Conservation (phyloP, 345 rosid species). For the Pistacia integerrima region DNA sequence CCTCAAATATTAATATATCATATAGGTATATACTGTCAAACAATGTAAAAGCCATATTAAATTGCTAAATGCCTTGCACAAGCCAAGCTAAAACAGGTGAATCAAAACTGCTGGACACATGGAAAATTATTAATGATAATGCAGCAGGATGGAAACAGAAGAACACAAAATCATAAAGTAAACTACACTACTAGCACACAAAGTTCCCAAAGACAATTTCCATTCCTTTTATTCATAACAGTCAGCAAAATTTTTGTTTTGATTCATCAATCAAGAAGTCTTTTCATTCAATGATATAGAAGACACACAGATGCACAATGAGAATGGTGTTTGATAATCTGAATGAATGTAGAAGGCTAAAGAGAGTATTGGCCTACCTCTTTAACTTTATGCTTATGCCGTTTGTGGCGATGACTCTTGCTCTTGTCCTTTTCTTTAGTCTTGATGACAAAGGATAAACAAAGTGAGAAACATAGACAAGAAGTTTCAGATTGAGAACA, state of each 20-base stretch:
- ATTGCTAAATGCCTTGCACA: neutral
- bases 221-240: neutral
- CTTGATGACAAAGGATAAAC: slow-evolving; percentile 33
- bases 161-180: neutral
- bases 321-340: neutral
- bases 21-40: slow-evolving; percentile 12
- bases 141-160: neutral
- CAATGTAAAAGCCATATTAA: neutral
- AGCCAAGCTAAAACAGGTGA: neutral
- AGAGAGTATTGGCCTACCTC: slow-evolving; percentile 58
- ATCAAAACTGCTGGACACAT: neutral
- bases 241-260: neutral
- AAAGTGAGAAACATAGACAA: slow-evolving; percentile 9
- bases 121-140: neutral
- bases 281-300: neutral
- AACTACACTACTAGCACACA: neutral
- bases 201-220: neutral
- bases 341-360: neutral
- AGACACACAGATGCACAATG: neutral
- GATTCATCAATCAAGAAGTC: neutral
- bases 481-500: neutral
- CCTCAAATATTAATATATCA: slow-evolving; percentile 33
- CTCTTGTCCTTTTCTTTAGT: slow-evolving; percentile 72
- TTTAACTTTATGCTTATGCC: slow-evolving; percentile 67
- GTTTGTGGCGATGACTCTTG: slow-evolving; percentile 71